Evolutionary conservation across 2,329 filamentous ascomycete genomes (phyloP), one percentile per base, ranked within the genome.

Genomic region (Conoideocrella luteorostrata): DNA sequence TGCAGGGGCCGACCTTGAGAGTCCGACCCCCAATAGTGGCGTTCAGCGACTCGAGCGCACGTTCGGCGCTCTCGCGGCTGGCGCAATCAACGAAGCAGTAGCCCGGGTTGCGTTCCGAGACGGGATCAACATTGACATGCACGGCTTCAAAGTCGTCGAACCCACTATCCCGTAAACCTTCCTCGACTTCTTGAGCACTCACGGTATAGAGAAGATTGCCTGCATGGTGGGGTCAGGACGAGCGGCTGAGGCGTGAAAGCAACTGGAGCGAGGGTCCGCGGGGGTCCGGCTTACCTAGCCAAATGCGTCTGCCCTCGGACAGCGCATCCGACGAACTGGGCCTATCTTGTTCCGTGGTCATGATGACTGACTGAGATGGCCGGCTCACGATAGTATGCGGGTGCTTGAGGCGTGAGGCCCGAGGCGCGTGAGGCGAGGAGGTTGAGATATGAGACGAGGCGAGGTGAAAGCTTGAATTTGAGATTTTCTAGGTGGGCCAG

Each of bases 1-100:
- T 69, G 51, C 81, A 82, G 1, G 78, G 80, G 29, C 80, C 80
- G 50, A 86, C 75, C 59, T 78, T 83, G 42, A 87, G 62, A 1
- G 72, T 66, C 7, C 83, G 73, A 21, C 76, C 76, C 12, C 76
- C 69, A 24, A 87, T 65, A 11, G 69, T 63, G 17, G 66, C 67
- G 15, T 74, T 74, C 44, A 87, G 64, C 11, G 71, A 66, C n/a
- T 61, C 55, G 58, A 86, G 77, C 60, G 52, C 53, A 2, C 49
- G 47, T 4, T 76, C 68, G 3, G 82, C 82, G 23, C 77, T 67
- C 22, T 77, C 75, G 36, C 70, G 70, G 37, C 69, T 71, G 36
- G 62, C 61, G 45, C 88, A 77, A 54, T 88, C 83, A 36, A 87
- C 77, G 53, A 88, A 88, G 65, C 83, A 88, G 64, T 46, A 46